Base-by-base conservation (phyloP, 2,329 filamentous ascomycete genomes). In the Talaromyces sp. region DNA sequence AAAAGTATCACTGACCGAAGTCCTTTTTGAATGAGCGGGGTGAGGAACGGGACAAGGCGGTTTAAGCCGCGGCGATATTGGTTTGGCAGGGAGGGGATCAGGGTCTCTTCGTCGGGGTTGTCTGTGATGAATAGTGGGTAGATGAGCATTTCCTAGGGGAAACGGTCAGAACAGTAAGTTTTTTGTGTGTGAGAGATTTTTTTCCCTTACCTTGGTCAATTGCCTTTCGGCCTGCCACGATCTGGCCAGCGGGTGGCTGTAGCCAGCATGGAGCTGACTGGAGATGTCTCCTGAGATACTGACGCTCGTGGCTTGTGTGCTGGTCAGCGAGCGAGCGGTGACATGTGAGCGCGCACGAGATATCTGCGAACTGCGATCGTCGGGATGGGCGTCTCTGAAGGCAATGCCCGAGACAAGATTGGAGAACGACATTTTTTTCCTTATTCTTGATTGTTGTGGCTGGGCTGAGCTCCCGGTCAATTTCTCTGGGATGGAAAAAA, bases 71-170 rank as follows among this genome's bases (percentile, higher is more conserved):
- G 87, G 70, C 93, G 93, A 77, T 88, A 82, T 77, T 98, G 93
- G 73, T 92, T 91, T 1, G 95, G 95, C 4, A 99, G 85, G 21
- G 93, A 96, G 56, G 93, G 89, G 60, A 99, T 96, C 17, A 89
- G 82, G 14, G 88, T 89, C 79, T 97, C 90, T 79, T 98, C 93
- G 70, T 98, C 91, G 38, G 93, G 90, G 71, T 90, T 86, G 77
- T 99, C 95, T 70, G 95, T 96, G 66, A 99, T 86, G 80, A 99
- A 99, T 66, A 99, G 84, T 13, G 95, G 95, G 78, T 96, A 98
- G 71, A 99, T 97, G 70, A 99, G 88, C 95, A 98, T 98, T 41
- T 93, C 95, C 91, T 96, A 69, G 41, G 19, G 19, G 41, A 11
- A 46, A 24, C 19, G 17, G 21, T 19, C n/a, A 24, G 21, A 24